Evolutionary conservation across 2,329 filamentous ascomycete species (phyloP).

Genomic region (Claviceps cyperi): DNA sequence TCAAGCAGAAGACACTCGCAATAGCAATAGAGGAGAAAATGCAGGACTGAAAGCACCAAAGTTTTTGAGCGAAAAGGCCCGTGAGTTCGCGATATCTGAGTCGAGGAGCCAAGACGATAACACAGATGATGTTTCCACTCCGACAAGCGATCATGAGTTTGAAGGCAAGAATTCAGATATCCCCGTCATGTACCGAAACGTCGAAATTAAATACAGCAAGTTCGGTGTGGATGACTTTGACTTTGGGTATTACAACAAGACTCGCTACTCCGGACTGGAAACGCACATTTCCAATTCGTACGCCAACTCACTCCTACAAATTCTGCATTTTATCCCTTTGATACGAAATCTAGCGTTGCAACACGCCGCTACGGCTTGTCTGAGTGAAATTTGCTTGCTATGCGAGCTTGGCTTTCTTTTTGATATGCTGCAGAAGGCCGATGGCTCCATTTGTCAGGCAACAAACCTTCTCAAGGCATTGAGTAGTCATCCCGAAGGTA

Average conservation of each 20-base stretch:
- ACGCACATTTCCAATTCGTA: slow-evolving; percentile 97
- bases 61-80: slow-evolving; percentile 86
- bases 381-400: slow-evolving; percentile 69
- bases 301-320: slow-evolving; percentile 78
- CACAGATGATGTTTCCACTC: slow-evolving; percentile 44
- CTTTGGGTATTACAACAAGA: slow-evolving; percentile 94
- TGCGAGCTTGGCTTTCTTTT: slow-evolving; percentile 93
- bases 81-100: slow-evolving; percentile 42
- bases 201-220: slow-evolving; percentile 98
- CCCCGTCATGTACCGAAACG: slow-evolving; percentile 77
- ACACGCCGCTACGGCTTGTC: slow-evolving; percentile 74
- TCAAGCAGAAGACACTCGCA: slow-evolving; percentile 66
- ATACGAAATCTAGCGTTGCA: slow-evolving; percentile 78
- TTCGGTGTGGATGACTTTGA: slow-evolving; percentile 99
- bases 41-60: slow-evolving; percentile 62
- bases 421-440: slow-evolving; percentile 95
- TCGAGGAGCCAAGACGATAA: slow-evolving; percentile 27
- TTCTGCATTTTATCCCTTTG: slow-evolving; percentile 80
- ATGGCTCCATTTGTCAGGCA: slow-evolving; percentile 86
- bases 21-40: slow-evolving; percentile 42
- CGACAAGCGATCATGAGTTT: slow-evolving; percentile 53
- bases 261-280: slow-evolving; percentile 78
- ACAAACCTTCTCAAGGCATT: slow-evolving; percentile 89
- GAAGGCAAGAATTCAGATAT: slow-evolving; percentile 69
- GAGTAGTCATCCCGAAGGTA: slow-evolving; percentile 64